Evolutionary conservation across 2,329 filamentous ascomycete species (phyloP).

Genomic region (Basipetospora chlamydospora): DNA sequence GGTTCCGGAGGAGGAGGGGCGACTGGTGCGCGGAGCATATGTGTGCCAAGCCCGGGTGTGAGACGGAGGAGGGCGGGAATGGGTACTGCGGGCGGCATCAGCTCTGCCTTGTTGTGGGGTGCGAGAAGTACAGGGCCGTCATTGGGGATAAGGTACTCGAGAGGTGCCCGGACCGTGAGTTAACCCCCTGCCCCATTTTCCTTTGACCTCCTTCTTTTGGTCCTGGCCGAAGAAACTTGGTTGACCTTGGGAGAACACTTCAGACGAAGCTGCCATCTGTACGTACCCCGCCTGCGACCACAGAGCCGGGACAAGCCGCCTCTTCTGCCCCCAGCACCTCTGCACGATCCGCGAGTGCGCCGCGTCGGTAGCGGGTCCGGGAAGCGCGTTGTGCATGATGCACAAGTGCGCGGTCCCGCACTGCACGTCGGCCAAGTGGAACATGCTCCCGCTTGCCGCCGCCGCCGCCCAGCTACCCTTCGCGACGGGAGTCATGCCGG

Average conservation of each 20-base stretch:
- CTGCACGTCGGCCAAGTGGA: conserved; percentile 1
- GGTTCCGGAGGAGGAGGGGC: conserved; percentile 4
- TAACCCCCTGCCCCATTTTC: background rate
- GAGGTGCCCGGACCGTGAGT: conserved; percentile 6
- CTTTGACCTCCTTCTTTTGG: background rate
- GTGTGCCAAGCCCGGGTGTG: conserved; percentile 6
- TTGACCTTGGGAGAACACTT: no score
- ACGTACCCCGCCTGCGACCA: conserved; percentile 3
- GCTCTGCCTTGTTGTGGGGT: conserved; percentile 4
- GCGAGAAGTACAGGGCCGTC: conserved; percentile 1
- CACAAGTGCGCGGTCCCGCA: conserved; percentile 6
- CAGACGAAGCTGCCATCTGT: conserved; percentile 6
- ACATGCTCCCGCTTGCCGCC: background rate
- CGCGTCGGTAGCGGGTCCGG: background rate
- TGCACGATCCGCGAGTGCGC: conserved; percentile 1
- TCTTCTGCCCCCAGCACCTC: conserved; percentile 5
- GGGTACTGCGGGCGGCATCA: conserved; percentile 6
- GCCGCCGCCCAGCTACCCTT: no score
- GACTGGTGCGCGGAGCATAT: conserved; percentile 7
- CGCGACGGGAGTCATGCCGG: no score
- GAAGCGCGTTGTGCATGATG: conserved; percentile 1
- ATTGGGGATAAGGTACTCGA: background rate
- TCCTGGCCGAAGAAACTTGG: background rate
- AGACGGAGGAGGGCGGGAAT: background rate
- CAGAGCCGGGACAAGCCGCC: background rate